A percentile compares a stretch with the other conserved stretches of the same genome.
These are phyloP conservation scores for Xylaria sp. DNA, from an alignment of 2,329 filamentous ascomycete genomes.

Conservation along the genomic window DNA sequence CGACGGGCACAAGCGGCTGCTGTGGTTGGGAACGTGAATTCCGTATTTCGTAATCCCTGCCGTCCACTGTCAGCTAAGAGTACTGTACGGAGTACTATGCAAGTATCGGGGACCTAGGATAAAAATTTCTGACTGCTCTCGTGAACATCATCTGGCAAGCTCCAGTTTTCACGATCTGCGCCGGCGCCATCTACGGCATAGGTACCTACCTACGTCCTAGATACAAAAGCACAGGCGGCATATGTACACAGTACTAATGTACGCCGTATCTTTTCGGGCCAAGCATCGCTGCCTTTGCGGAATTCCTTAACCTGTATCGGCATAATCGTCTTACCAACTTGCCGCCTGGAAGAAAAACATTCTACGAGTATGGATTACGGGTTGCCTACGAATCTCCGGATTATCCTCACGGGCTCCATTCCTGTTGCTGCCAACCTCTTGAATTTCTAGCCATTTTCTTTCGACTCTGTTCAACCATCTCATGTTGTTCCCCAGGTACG, in stretches of 20 bases:
- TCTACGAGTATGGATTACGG: too few species aligned
- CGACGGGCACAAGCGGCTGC: background rate
- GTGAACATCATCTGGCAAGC: background rate
- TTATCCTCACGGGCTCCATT: background rate
- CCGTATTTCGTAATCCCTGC: background rate
- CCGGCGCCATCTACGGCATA: background rate
- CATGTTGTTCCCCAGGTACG: background rate
- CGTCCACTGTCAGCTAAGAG: background rate
- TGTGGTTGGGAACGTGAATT: background rate
- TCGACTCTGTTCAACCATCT: background rate
- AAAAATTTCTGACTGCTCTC: background rate
- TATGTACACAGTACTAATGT: too few species aligned
- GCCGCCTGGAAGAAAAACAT: too few species aligned
- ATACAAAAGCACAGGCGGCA: too few species aligned
- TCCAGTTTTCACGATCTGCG: background rate
- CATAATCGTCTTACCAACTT: too few species aligned
- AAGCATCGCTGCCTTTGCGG: background rate
- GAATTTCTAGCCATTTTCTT: background rate
- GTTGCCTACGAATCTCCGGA: background rate
- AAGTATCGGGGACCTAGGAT: background rate
- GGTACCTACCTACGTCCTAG: background rate
- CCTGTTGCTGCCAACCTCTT: background rate
- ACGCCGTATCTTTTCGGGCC: too few species aligned
- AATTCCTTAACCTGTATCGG: too few species aligned
- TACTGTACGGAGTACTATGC: background rate